These are phyloP conservation scores for Aspergillus hancockii DNA, from an alignment of 495 filamentous ascomycete genomes.

Conservation along the genomic window DNA sequence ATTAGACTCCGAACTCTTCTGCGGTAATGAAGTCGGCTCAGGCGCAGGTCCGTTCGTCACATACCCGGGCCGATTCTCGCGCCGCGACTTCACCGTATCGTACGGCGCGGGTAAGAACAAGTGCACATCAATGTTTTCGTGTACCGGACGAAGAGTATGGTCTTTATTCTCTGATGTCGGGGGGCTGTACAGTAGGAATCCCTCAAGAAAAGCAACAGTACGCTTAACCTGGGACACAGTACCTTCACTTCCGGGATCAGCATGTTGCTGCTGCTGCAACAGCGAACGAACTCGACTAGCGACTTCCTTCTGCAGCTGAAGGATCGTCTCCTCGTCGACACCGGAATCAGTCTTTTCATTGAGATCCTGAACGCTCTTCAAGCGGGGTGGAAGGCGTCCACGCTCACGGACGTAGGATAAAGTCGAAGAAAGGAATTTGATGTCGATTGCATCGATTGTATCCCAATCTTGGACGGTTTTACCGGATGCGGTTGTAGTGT, in stretches of 20 bases:
- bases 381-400: conserved; percentile 64
- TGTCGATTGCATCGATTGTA: conserved; percentile 70
- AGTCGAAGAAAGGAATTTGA: conserved; percentile 59
- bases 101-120: conserved; percentile 71
- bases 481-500: conserved; percentile 40
- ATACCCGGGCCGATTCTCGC: conserved; percentile 78
- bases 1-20: background rate
- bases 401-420: conserved; percentile 63
- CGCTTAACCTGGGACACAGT: background rate
- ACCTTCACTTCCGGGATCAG: background rate
- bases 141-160: conserved; percentile 36
- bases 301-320: conserved; percentile 20
- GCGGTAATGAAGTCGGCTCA: conserved; percentile 13
- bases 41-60: conserved; percentile 67
- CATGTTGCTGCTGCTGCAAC: background rate
- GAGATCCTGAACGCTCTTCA: conserved; percentile 75
- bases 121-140: conserved; percentile 65
- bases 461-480: conserved; percentile 80
- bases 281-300: background rate
- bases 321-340: conserved; percentile 28
- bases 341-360: conserved; percentile 62
- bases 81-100: conserved; percentile 58
- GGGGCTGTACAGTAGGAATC: conserved; percentile 75
- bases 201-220: conserved; percentile 66
- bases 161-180: conserved; percentile 27